phyloP scores from a whole-genome alignment of 768 basidiomycete species.

The Tremella mesenterica region DNA sequence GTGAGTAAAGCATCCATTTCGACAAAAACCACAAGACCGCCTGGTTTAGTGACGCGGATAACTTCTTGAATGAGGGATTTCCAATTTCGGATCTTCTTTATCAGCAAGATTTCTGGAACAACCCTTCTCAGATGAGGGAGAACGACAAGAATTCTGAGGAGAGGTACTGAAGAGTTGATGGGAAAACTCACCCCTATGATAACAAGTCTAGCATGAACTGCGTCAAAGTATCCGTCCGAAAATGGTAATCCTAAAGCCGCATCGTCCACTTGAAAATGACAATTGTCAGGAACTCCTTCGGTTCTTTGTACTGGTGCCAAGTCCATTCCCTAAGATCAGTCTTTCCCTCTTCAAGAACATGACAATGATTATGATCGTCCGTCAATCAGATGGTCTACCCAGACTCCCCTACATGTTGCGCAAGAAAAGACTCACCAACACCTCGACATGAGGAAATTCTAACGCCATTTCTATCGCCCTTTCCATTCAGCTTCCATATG shows the following conservation, averaged over 20 bases:
- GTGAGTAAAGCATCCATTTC: slow-evolving; percentile 7
- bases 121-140: too few species aligned
- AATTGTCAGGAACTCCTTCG: slow-evolving; percentile 12
- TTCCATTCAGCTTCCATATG: neutral
- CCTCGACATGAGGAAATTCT: slow-evolving; percentile 15
- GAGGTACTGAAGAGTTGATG: too few species aligned
- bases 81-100: slow-evolving; percentile 11
- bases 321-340: slow-evolving; percentile 4
- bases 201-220: slow-evolving; percentile 13
- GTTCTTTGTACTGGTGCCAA: slow-evolving; percentile 12
- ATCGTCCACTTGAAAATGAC: slow-evolving; percentile 10
- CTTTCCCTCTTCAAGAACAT: neutral
- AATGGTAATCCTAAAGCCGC: slow-evolving; percentile 12
- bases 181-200: too few species aligned
- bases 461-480: slow-evolving; percentile 20
- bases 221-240: slow-evolving; percentile 11
- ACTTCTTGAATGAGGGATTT: slow-evolving; percentile 4
- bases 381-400: too few species aligned
- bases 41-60: slow-evolving; percentile 4
- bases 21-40: slow-evolving; percentile 9
- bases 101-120: too few species aligned
- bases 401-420: neutral
- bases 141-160: too few species aligned
- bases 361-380: too few species aligned
- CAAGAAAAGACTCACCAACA: neutral